phyloP scores from a whole-genome alignment of 2,329 filamentous ascomycete genomes.

The Onygenales sp. region DNA sequence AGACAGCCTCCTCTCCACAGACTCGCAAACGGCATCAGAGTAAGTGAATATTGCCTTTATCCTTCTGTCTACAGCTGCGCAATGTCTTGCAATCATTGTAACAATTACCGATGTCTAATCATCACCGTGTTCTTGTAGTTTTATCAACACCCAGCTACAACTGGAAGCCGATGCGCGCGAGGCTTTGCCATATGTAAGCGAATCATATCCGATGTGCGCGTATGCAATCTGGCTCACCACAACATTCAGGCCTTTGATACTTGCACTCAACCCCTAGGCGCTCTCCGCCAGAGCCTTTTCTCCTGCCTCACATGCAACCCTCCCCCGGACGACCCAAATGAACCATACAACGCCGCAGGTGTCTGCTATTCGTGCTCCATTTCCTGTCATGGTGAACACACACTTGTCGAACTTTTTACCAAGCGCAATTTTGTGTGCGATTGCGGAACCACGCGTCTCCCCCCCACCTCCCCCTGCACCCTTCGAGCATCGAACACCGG shows the following conservation, averaged over 20 bases:
- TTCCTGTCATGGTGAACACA: slow-evolving; percentile 91
- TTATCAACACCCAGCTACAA: slow-evolving; percentile 78
- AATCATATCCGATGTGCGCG: neutral
- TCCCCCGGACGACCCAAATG: slow-evolving; percentile 43
- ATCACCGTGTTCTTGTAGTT: slow-evolving; percentile 42
- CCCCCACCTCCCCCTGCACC: slow-evolving; percentile 60
- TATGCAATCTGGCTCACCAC: neutral
- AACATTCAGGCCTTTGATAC: slow-evolving; percentile 59
- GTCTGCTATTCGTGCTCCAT: slow-evolving; percentile 97
- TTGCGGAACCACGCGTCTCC: slow-evolving; percentile 78
- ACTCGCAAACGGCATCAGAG: slow-evolving; percentile 66
- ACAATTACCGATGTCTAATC: neutral
- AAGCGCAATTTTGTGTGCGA: slow-evolving; percentile 96
- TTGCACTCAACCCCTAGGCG: slow-evolving; percentile 83
- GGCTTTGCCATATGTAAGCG: slow-evolving; percentile 75
- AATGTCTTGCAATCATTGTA: neutral
- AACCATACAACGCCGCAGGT: slow-evolving; percentile 63
- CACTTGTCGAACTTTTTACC: slow-evolving; percentile 86
- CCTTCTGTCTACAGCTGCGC: neutral
- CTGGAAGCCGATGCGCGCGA: slow-evolving; percentile 94
- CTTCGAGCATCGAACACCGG: slow-evolving; percentile 64
- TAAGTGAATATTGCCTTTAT: slow-evolving; percentile 25
- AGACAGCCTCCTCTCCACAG: slow-evolving; percentile 40
- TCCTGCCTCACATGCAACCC: slow-evolving; percentile 92
- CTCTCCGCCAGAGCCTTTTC: slow-evolving; percentile 80